Conservation (phyloP, 1,139 yeast genomes). For the Yamadazyma dushanensis region DNA sequence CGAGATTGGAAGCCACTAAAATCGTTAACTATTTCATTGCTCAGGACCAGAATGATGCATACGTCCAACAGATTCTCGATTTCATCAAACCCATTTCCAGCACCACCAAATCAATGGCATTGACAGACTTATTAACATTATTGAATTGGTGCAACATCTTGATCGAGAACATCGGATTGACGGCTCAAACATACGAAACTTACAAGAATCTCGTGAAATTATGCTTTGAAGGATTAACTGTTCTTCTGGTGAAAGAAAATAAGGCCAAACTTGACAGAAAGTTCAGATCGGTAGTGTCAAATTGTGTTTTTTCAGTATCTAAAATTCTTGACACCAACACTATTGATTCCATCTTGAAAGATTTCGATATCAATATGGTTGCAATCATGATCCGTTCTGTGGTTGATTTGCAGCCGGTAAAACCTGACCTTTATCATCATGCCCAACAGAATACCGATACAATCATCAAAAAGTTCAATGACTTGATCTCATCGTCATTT, state of each 20-base stretch:
- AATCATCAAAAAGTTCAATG: conserved; percentile 11
- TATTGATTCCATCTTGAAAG: conserved; percentile 14
- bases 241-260: not conserved
- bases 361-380: conserved; percentile 19
- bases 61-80: conserved; percentile 26
- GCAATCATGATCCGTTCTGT: conserved; percentile 44
- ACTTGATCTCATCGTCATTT: conserved; percentile 6
- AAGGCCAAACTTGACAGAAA: conserved; percentile 48
- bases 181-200: not conserved
- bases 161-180: conserved; percentile 9
- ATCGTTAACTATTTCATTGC: conserved; percentile 6
- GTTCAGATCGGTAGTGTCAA: conserved; percentile 40
- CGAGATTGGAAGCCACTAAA: conserved; percentile 38
- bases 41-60: conserved; percentile 7
- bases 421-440: conserved; percentile 36
- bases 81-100: conserved; percentile 37
- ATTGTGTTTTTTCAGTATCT: conserved; percentile 31
- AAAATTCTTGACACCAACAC: conserved; percentile 18
- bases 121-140: conserved; percentile 55
- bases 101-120: conserved; percentile 37
- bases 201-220: conserved; percentile 7
- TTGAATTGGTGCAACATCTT: conserved; percentile 55
- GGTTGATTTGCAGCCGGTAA: conserved; percentile 37
- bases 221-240: conserved; percentile 6
- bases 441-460: conserved; percentile 21